Percentiles rank a stretch among this genome's conserved stretches.
Evolutionary conservation across 2,329 filamentous ascomycete genomes (phyloP).

Genomic region (Ceratocystis lukuohia): DNA sequence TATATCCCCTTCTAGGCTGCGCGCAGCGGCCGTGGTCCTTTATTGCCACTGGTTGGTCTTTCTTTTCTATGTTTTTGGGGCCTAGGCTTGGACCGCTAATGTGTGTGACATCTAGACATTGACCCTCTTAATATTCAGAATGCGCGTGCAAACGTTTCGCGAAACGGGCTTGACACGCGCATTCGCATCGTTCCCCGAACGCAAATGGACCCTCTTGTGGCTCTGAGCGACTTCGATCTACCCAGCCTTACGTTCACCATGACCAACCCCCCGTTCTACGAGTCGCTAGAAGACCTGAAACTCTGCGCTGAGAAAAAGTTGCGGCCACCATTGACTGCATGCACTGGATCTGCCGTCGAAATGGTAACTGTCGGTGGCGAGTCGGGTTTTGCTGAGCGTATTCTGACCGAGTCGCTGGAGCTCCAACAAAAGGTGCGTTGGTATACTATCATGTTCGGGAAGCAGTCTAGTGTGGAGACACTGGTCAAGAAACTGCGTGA

Average conservation of each 20-base stretch:
- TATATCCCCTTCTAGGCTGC: conserved; percentile 77
- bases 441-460: conserved; percentile 89
- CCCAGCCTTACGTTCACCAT: conserved; percentile 64
- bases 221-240: conserved; percentile 41
- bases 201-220: conserved; percentile 44
- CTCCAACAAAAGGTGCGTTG: conserved; percentile 55
- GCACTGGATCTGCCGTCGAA: conserved; percentile 65
- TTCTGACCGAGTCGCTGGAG: conserved; percentile 54
- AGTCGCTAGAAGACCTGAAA: conserved; percentile 55
- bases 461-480: conserved; percentile 52
- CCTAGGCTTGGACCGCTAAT: background rate
- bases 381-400: conserved; percentile 55
- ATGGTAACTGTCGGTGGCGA: conserved; percentile 80
- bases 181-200: conserved; percentile 50
- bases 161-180: conserved; percentile 50
- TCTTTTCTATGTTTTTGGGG: background rate
- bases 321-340: conserved; percentile 54
- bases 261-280: conserved; percentile 92
- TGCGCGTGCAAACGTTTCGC: conserved; percentile 51
- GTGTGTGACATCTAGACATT: conserved; percentile 42
- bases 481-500: conserved; percentile 47
- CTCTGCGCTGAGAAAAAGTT: conserved; percentile 52
- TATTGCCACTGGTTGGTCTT: conserved; percentile 41
- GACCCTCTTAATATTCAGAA: conserved; percentile 55
- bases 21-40: conserved; percentile 60